Conservation (phyloP, 2,329 filamentous ascomycete species). For the Fusarium bulbicola region DNA sequence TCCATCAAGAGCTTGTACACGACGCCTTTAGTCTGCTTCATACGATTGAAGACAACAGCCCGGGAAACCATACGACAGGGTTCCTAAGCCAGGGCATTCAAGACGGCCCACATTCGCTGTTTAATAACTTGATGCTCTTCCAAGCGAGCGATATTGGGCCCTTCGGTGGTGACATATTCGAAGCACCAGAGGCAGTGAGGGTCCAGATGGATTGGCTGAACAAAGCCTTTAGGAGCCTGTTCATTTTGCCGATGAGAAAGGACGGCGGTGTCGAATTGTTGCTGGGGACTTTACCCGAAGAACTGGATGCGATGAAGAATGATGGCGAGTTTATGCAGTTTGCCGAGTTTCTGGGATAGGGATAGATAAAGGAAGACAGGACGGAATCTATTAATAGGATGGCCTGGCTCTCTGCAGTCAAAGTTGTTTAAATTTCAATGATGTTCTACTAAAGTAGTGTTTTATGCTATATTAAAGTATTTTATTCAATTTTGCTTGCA, state of each 20-base stretch:
- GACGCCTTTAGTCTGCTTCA: neutral
- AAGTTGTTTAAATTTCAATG: rapidly evolving
- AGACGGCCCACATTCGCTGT: neutral
- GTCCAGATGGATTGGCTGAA: neutral
- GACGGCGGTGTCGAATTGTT: neutral
- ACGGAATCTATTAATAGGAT: neutral
- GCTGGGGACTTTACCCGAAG: neutral
- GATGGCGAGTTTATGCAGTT: neutral
- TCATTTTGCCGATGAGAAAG: neutral
- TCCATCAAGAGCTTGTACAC: neutral
- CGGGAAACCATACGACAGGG: neutral
- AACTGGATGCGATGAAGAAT: neutral
- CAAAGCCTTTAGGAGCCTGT: neutral
- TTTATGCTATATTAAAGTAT: no score
- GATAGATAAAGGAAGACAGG: neutral
- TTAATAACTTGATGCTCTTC: neutral
- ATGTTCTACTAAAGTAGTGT: neutral
- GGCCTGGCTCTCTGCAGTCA: rapidly evolving
- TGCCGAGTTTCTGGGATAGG: neutral
- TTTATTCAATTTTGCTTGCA: neutral
- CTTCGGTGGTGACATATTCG: neutral
- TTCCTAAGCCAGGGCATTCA: neutral
- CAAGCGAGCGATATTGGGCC: neutral
- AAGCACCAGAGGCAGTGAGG: neutral
- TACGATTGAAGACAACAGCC: neutral